phyloP scores from a whole-genome alignment of 2,329 filamentous ascomycete genomes.

The Sphaerostilbella broomeana region DNA sequence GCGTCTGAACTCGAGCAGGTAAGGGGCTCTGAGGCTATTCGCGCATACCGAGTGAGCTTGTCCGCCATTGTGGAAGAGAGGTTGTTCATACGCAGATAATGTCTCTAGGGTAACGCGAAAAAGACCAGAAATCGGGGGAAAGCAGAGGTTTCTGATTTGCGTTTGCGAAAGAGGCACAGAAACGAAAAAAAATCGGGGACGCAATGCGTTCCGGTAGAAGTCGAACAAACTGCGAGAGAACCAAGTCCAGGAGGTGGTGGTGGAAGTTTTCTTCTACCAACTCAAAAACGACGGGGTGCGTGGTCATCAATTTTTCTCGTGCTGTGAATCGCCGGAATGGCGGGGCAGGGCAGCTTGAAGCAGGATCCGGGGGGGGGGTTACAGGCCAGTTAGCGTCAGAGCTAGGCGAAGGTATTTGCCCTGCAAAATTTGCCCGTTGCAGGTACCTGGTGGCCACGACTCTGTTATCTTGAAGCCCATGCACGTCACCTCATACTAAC shows the following conservation, averaged over 20 bases:
- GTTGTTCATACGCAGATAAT: slow-evolving; percentile 5
- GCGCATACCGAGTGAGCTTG: slow-evolving; percentile 85
- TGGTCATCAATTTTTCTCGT: slow-evolving; percentile 36
- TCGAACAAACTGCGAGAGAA: slow-evolving; percentile 8
- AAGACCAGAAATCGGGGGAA: not conserved
- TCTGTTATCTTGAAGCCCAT: slow-evolving; percentile 4
- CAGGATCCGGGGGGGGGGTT: slow-evolving; percentile 1
- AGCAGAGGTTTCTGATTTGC: not conserved
- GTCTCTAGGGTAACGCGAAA: slow-evolving; percentile 7
- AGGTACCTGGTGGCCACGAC: not conserved
- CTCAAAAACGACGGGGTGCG: slow-evolving; percentile 14
- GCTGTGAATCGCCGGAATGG: slow-evolving; percentile 33
- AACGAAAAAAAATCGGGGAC: slow-evolving; percentile 1
- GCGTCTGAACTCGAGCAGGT: too few species aligned
- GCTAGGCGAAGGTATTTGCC: not conserved
- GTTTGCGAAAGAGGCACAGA: slow-evolving; percentile 6
- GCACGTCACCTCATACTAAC: too few species aligned
- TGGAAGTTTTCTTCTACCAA: slow-evolving; percentile 10
- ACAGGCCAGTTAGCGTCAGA: slow-evolving; percentile 4
- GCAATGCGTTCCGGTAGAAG: slow-evolving; percentile 1
- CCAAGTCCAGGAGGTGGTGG: slow-evolving; percentile 14
- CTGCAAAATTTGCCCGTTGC: not conserved
- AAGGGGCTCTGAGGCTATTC: too few species aligned
- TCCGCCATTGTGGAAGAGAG: slow-evolving; percentile 74
- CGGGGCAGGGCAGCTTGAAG: slow-evolving; percentile 23